Conservation (phyloP, 2,329 filamentous ascomycete species). For the Penicillium sp. region DNA sequence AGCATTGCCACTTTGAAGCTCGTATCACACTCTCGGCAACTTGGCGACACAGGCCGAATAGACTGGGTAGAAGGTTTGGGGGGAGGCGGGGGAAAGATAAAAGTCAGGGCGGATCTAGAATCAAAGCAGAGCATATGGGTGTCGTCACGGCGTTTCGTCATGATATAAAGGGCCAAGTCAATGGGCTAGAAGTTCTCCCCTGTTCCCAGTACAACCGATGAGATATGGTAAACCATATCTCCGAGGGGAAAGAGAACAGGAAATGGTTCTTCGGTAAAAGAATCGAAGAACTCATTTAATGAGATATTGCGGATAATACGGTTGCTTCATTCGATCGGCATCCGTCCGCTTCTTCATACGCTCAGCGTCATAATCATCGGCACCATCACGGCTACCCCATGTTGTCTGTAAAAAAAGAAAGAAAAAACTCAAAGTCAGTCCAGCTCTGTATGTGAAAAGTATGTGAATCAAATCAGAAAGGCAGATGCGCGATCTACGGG, state of each 20-base stretch:
- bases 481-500: constrained; percentile 5
- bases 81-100: not conserved
- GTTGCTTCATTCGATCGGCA: constrained; percentile 36
- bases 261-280: not conserved
- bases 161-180: constrained; percentile 12
- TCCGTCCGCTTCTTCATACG: constrained; percentile 57
- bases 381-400: constrained; percentile 91
- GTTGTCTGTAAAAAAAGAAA: constrained; percentile 64
- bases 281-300: constrained; percentile 24
- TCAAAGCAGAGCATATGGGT: constrained; percentile 10
- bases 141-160: constrained; percentile 31
- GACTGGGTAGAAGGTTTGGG: not conserved
- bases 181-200: constrained; percentile 6
- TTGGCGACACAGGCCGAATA: not conserved
- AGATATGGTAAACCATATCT: not conserved
- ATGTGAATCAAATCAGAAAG: constrained; percentile 1
- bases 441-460: not conserved
- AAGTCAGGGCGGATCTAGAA: constrained; percentile 23
- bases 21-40: not conserved
- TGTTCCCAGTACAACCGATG: not conserved
- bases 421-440: constrained; percentile 10
- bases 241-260: not conserved
- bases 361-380: constrained; percentile 76
- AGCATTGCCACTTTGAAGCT: not conserved
- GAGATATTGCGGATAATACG: constrained; percentile 35